phyloP scores from a whole-genome alignment of 169 alveolate species.

The Plasmodium blacklocki region DNA sequence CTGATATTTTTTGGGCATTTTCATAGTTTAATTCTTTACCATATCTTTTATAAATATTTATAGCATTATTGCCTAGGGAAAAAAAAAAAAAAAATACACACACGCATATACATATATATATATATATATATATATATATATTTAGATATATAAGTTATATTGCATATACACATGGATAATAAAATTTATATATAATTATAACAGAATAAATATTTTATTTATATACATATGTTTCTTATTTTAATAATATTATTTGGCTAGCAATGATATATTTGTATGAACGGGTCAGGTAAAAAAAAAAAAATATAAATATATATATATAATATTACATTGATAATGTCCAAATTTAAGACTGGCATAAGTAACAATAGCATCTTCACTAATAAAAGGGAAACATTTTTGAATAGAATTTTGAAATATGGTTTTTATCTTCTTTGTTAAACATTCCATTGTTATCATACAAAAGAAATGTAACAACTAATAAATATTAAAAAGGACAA shows the following conservation, averaged over 20 bases:
- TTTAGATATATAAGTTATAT: not conserved
- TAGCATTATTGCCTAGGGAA: slow-evolving; percentile 84
- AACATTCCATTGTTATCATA: slow-evolving; percentile 55
- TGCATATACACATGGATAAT: not conserved
- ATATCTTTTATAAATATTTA: slow-evolving; percentile 82
- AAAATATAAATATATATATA: slow-evolving; percentile 7
- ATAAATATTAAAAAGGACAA: not conserved
- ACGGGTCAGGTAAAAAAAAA: not conserved
- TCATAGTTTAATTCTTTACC: slow-evolving; percentile 79
- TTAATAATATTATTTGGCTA: too few relatives aligned
- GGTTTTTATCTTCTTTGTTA: slow-evolving; percentile 50
- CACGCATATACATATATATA: not conserved
- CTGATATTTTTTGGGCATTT: slow-evolving; percentile 86
- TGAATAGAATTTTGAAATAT: slow-evolving; percentile 62
- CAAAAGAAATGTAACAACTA: not conserved
- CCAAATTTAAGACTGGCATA: slow-evolving; percentile 64
- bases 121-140: not conserved
- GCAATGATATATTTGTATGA: too few relatives aligned
- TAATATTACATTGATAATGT: slow-evolving; percentile 51
- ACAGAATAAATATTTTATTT: not conserved
- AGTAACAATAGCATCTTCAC: slow-evolving; percentile 62
- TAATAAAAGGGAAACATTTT: slow-evolving; percentile 63
- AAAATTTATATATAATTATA: not conserved
- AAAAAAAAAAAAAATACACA: not conserved
- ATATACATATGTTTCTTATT: too few relatives aligned